A percentile compares a stretch with the other conserved stretches of the same genome.
phyloP scores from a whole-genome alignment of 768 basidiomycete genomes.

The Sporobolomyces roseus region DNA sequence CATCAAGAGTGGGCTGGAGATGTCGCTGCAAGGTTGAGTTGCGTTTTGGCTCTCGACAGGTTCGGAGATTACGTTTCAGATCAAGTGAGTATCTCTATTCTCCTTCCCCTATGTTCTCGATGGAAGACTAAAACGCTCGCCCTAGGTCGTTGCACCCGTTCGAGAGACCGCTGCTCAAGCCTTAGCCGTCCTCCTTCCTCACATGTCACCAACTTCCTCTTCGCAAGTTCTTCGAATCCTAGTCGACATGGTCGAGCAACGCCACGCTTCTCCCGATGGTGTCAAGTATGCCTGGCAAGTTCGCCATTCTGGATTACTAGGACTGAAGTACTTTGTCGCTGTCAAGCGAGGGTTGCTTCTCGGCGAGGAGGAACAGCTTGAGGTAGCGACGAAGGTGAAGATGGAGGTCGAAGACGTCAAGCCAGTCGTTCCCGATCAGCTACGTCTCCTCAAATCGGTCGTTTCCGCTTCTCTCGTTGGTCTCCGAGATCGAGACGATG shows the following conservation, averaged over 20 bases:
- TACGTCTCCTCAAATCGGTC: conserved; percentile 64
- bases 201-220: conserved; percentile 78
- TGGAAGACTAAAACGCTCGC: not conserved
- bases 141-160: conserved; percentile 84
- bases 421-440: not conserved
- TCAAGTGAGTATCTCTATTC: conserved; percentile 59
- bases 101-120: no score
- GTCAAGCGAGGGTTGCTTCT: conserved; percentile 80
- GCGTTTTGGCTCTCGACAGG: conserved; percentile 89
- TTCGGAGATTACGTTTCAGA: conserved; percentile 97
- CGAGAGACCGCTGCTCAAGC: conserved; percentile 94
- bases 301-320: conserved; percentile 92
- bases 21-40: conserved; percentile 76
- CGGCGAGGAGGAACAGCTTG: conserved; percentile 43
- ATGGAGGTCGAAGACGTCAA: conserved; percentile 19
- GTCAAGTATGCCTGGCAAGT: conserved; percentile 83
- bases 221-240: conserved; percentile 75
- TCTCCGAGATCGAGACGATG: conserved; percentile 84
- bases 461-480: conserved; percentile 88
- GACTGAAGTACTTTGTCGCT: conserved; percentile 96
- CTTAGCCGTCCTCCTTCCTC: conserved; percentile 77
- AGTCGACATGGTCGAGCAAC: conserved; percentile 86
- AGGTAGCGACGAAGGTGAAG: conserved; percentile 39
- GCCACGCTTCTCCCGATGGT: conserved; percentile 36
- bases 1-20: conserved; percentile 89